Base-by-base conservation (phyloP, 495 filamentous ascomycete genomes). In the Xylaria flabelliformis region DNA sequence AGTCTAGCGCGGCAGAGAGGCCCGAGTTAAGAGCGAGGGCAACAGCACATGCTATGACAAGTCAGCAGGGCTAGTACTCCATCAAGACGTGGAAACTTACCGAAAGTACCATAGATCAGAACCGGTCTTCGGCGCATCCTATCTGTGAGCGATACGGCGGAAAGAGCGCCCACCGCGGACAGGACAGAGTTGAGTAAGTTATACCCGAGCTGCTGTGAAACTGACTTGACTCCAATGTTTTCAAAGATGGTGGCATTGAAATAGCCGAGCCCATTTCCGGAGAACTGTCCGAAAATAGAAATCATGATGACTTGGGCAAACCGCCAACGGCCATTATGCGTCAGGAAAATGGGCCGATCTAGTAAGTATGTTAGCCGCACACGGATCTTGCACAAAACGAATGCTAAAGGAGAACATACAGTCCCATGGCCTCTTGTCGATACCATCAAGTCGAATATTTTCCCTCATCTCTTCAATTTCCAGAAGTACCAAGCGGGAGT, bases 391-490 rank as follows among this genome's bases (percentile, higher is more conserved):
- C 21, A 42, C 12, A 29, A 6, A 24, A 44, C 4, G 24, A 17
- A 64, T 29, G 10, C 26, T 24, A 32, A 8, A n/a, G 17, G 26
- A 26, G 2, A 21, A 63, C 76, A 72, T 79, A 84, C 80, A 84
- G 55, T 83, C 81, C 81, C 80, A 85, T 64, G 79, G 81, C n/a
- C 65, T 69, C 75, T 87, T 87, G 76, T 89, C 87, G 50, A 89
- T 83, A 67, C 86, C 88, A 71, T 89, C 87, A 19, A 83, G 73
- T 7, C 79, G 79, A 67, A 91, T 88, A 67, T 83, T 83, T n/a
- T 90, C 88, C 51, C 80, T 81, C 83, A 90, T 89, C 82, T 90
- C 89, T 32, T 88, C 83, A 8, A 88, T 73, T 73, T 91, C 86
- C 19, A 89, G 83, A 39, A 78, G 80, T 36, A 90, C 88, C 3